These are phyloP conservation scores for Cercospora sojina DNA, from an alignment of 2,329 filamentous ascomycete genomes.

Conservation along the genomic window DNA sequence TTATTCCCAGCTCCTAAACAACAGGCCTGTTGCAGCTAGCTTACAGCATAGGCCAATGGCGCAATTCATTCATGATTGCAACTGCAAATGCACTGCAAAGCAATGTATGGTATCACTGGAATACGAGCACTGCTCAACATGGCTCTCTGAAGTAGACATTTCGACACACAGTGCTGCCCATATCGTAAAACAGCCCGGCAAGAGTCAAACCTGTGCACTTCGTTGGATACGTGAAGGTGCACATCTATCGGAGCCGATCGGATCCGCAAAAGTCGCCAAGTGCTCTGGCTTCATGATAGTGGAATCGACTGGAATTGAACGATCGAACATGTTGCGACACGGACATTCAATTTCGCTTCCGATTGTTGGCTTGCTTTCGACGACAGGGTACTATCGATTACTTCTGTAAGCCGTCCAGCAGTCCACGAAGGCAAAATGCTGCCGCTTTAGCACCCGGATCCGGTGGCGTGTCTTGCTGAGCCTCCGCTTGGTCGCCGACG, in stretches of 20 bases:
- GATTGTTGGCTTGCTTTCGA: background rate
- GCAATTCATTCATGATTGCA: too few species aligned
- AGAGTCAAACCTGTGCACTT: background rate
- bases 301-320: background rate
- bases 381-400: background rate
- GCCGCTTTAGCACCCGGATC: conserved; percentile 42
- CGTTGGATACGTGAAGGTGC: background rate
- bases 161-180: background rate
- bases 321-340: background rate
- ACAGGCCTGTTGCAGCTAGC: background rate
- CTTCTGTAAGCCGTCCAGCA: conserved; percentile 29
- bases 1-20: conserved; percentile 4
- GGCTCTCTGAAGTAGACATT: background rate
- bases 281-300: background rate
- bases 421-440: conserved; percentile 38
- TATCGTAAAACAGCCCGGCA: background rate
- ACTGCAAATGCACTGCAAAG: too few species aligned
- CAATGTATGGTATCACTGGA: too few species aligned
- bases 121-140: background rate
- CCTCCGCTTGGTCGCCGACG: conserved; percentile 35
- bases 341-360: background rate
- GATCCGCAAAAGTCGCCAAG: background rate
- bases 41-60: background rate
- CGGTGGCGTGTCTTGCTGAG: conserved; percentile 33
- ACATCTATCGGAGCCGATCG: background rate